phyloP scores from a whole-genome alignment of 2,329 filamentous ascomycete genomes.

The Fusarium mexicanum region DNA sequence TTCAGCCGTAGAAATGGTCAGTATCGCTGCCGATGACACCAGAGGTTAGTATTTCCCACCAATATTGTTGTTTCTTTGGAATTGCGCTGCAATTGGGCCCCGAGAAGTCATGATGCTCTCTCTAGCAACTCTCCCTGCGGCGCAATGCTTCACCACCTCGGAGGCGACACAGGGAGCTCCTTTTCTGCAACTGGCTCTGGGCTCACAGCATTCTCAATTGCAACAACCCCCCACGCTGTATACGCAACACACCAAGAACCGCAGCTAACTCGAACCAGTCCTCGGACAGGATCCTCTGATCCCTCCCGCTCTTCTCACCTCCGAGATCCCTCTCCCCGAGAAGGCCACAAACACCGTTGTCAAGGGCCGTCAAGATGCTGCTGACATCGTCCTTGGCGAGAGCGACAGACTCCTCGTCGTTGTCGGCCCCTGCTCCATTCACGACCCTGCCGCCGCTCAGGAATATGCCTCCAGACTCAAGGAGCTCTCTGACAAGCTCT shows the following conservation, averaged over 20 bases:
- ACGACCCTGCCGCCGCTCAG: constrained; percentile 87
- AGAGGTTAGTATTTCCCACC: constrained; percentile 49
- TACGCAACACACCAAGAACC: background rate
- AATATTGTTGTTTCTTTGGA: background rate
- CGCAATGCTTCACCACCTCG: background rate
- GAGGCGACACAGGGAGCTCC: background rate
- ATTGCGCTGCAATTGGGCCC: background rate
- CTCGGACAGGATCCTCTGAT: constrained; percentile 94
- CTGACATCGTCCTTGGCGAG: constrained; percentile 79
- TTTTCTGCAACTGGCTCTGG: background rate
- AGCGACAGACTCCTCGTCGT: constrained; percentile 93
- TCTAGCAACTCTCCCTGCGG: background rate
- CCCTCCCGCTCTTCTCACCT: constrained; percentile 84
- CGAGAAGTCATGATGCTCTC: constrained; percentile 15
- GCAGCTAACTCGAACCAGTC: constrained; percentile 64
- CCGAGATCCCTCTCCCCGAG: constrained; percentile 80
- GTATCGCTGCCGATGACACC: constrained; percentile 58
- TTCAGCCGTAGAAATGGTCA: constrained; percentile 50
- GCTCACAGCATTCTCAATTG: background rate
- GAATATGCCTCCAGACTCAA: constrained; percentile 88
- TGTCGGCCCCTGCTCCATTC: constrained; percentile 95
- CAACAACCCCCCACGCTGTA: background rate
- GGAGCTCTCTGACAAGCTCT: constrained; percentile 79
- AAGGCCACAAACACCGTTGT: constrained; percentile 73
- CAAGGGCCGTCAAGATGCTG: constrained; percentile 73